Evolutionary conservation across 2,329 filamentous ascomycete species (phyloP).

Genomic region (Bipolaris cookei): DNA sequence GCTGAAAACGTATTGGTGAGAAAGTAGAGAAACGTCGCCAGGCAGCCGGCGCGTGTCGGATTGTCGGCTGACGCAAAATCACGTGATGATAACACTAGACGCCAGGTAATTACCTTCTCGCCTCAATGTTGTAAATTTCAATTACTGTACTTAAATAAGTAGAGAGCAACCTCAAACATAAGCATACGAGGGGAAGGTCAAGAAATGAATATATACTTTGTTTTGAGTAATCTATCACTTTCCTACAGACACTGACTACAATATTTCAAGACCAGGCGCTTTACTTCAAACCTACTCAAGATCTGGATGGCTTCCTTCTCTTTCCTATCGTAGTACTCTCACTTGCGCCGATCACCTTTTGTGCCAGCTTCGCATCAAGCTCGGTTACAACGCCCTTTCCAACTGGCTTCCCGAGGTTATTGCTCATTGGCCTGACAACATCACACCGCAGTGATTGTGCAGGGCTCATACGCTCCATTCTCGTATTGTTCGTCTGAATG

Average conservation of each 20-base stretch:
- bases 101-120: too few relatives aligned
- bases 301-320: too few relatives aligned
- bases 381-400: slow-evolving; percentile 15
- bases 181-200: too few relatives aligned
- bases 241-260: too few relatives aligned
- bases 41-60: slow-evolving; percentile 25
- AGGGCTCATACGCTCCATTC: slow-evolving; percentile 47
- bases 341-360: slow-evolving; percentile 9
- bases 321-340: slow-evolving; percentile 1
- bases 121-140: too few relatives aligned
- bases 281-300: too few relatives aligned
- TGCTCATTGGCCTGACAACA: slow-evolving; percentile 16
- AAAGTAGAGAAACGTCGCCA: slow-evolving; percentile 10
- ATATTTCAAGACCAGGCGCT: too few relatives aligned
- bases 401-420: slow-evolving; percentile 16
- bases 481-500: slow-evolving; percentile 49
- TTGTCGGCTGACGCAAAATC: slow-evolving; percentile 27
- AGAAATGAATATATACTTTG: too few relatives aligned
- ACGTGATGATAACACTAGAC: slow-evolving; percentile 15
- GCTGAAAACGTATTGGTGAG: slow-evolving; percentile 10
- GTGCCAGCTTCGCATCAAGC: slow-evolving; percentile 10
- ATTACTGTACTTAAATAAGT: too few relatives aligned
- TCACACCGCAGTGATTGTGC: slow-evolving; percentile 19
- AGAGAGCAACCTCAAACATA: too few relatives aligned
- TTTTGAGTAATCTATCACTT: too few relatives aligned